Evolutionary conservation across 2,329 filamentous ascomycete species (phyloP).

Genomic region (Teratosphaeria nubilosa): DNA sequence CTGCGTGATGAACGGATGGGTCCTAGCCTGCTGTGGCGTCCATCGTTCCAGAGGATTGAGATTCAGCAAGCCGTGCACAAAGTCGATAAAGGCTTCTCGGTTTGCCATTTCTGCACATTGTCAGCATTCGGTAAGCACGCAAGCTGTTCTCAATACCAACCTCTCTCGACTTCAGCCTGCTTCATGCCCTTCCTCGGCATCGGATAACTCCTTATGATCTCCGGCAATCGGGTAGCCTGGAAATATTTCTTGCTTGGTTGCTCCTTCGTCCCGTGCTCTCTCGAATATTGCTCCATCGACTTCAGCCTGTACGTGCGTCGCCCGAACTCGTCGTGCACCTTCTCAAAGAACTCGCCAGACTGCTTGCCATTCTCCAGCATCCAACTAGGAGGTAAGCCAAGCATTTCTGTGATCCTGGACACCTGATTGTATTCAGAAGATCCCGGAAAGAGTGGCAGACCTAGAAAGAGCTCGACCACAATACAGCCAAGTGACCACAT

Average conservation of each 20-base stretch:
- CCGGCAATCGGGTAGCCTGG: conserved; percentile 81
- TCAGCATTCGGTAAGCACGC: neutral
- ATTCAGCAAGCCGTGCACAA: conserved; percentile 82
- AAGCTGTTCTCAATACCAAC: conserved; percentile 42
- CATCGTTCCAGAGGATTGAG: conserved; percentile 94
- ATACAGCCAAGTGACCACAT: conserved; percentile 99
- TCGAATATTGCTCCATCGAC: conserved; percentile 94
- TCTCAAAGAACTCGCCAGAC: conserved; percentile 94
- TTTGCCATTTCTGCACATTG: conserved; percentile 82
- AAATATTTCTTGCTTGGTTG: conserved; percentile 99
- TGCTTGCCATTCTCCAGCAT: conserved; percentile 99
- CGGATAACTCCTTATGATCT: conserved; percentile 95
- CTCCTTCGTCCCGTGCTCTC: conserved; percentile 92
- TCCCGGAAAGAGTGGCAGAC: conserved; percentile 86
- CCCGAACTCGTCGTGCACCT: conserved; percentile 81
- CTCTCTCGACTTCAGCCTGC: conserved; percentile 87
- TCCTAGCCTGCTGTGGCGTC: conserved; percentile 94
- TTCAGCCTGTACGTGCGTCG: conserved; percentile 85
- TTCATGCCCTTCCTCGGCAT: conserved; percentile 99
- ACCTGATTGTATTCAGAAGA: conserved; percentile 99
- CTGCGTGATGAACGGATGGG: conserved; percentile 97
- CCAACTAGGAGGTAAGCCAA: conserved; percentile 92
- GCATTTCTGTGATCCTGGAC: conserved; percentile 93
- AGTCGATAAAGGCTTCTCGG: conserved; percentile 93
- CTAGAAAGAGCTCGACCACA: conserved; percentile 92